phyloP scores from a whole-genome alignment of 495 filamentous ascomycete species.

The Letharia columbiana region DNA sequence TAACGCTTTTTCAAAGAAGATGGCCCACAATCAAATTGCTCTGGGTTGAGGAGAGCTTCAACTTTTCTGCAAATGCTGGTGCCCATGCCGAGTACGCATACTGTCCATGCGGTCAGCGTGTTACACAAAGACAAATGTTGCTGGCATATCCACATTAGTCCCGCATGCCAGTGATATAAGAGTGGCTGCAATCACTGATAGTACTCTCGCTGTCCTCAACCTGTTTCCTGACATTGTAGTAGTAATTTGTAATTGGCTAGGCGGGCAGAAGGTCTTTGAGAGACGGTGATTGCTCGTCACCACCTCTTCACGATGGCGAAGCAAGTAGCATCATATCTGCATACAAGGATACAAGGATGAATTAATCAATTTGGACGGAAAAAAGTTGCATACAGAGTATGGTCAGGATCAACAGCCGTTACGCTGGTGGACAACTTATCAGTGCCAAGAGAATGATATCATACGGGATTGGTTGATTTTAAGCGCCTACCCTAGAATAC shows the following conservation, averaged over 20 bases:
- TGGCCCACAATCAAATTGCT: constrained; percentile 73
- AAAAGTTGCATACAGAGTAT: too few species aligned
- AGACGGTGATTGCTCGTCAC: neutral
- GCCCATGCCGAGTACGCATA: constrained; percentile 99
- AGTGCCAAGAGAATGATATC: too few species aligned
- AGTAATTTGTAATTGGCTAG: too few species aligned
- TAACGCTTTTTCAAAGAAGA: constrained; percentile 12
- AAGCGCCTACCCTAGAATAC: too few species aligned
- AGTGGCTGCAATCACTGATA: constrained; percentile 79
- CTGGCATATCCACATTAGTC: constrained; percentile 54
- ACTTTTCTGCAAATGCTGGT: constrained; percentile 78
- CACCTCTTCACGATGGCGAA: neutral
- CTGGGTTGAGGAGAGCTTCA: constrained; percentile 82
- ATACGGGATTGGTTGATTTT: too few species aligned
- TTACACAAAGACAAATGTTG: neutral
- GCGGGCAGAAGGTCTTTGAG: neutral
- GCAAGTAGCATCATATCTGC: neutral
- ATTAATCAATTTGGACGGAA: neutral
- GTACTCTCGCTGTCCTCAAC: constrained; percentile 39
- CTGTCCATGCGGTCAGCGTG: constrained; percentile 36
- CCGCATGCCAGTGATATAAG: constrained; percentile 81
- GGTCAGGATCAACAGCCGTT: too few species aligned
- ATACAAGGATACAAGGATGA: neutral
- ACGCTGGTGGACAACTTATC: too few species aligned
- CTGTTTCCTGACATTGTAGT: constrained; percentile 19